Evolutionary conservation across 352 stramenopile species (phyloP).

Genomic region (Globisporangium rhizosaccharum): DNA sequence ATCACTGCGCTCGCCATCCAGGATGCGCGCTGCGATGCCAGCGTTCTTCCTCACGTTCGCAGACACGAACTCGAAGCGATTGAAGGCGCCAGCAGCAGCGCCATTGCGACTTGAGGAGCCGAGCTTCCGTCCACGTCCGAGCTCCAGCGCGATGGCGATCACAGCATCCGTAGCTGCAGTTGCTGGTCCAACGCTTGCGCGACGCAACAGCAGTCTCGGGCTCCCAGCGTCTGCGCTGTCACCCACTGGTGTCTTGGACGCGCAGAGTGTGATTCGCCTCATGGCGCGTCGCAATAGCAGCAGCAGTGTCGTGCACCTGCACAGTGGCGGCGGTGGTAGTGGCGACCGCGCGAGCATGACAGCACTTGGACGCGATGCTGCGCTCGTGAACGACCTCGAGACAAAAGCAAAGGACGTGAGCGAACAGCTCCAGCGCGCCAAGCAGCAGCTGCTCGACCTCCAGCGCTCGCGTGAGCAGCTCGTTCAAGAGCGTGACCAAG

Average conservation of each 20-base stretch:
- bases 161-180: constrained; percentile 6
- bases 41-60: constrained; percentile 45
- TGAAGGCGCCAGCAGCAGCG: background rate
- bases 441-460: constrained; percentile 12
- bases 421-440: constrained; percentile 2
- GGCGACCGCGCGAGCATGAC: too few relatives aligned
- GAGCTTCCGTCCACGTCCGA: constrained; percentile 3
- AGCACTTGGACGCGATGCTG: background rate
- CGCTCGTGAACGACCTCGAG: constrained; percentile 22
- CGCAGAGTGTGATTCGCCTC: background rate
- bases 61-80: constrained; percentile 18
- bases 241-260: background rate
- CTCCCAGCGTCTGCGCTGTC: background rate
- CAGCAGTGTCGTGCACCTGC: constrained; percentile 11
- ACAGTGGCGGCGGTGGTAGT: background rate
- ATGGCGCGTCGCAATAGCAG: constrained; percentile 6
- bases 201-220: constrained; percentile 11
- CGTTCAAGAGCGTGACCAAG: background rate
- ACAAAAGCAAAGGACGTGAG: constrained; percentile 23
- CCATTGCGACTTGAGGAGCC: background rate
- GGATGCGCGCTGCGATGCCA: constrained; percentile 40
- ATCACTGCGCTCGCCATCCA: constrained; percentile 7
- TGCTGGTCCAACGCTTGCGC: background rate
- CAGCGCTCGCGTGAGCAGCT: constrained; percentile 6
- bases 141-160: constrained; percentile 1